These are phyloP conservation scores for Garcia nutans DNA, from an alignment of 345 rosid genomes.

Conservation along the genomic window DNA sequence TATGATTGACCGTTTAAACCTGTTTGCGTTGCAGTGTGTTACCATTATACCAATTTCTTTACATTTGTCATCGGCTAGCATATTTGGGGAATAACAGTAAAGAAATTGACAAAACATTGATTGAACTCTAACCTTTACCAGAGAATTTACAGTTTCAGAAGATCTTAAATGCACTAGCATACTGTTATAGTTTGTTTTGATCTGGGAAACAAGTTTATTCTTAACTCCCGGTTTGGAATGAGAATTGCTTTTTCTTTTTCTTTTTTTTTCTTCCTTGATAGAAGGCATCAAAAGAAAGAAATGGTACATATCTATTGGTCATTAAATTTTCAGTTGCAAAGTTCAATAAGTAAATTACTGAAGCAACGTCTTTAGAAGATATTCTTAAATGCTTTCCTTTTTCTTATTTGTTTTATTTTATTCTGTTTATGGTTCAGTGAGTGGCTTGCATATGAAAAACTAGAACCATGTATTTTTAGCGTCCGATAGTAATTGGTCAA, in stretches of 20 bases:
- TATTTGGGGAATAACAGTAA: too few relatives aligned
- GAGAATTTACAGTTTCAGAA: neutral
- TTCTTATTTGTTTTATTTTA: too few relatives aligned
- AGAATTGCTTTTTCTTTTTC: neutral
- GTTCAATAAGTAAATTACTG: neutral
- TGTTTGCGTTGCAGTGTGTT: too few relatives aligned
- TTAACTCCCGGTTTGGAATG: neutral
- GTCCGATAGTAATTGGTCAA: neutral
- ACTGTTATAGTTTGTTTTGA: neutral
- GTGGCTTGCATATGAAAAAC: neutral
- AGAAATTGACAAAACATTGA: too few relatives aligned
- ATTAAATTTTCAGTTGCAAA: neutral
- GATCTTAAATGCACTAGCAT: neutral
- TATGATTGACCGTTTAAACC: too few relatives aligned
- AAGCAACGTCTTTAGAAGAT: neutral
- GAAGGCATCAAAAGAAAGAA: neutral
- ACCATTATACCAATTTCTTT: too few relatives aligned
- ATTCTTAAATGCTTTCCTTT: too few relatives aligned
- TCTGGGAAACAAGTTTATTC: neutral
- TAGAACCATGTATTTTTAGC: neutral
- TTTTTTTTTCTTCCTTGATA: neutral
- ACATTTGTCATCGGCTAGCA: too few relatives aligned
- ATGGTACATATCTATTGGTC: too few relatives aligned
- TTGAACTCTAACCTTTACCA: neutral
- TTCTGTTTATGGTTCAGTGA: too few relatives aligned